Evolutionary conservation across 176 grass and related monocot species (phyloP), one percentile per base, ranked within the genome.

Genomic region (Rhipidocladum racemiflorum): DNA sequence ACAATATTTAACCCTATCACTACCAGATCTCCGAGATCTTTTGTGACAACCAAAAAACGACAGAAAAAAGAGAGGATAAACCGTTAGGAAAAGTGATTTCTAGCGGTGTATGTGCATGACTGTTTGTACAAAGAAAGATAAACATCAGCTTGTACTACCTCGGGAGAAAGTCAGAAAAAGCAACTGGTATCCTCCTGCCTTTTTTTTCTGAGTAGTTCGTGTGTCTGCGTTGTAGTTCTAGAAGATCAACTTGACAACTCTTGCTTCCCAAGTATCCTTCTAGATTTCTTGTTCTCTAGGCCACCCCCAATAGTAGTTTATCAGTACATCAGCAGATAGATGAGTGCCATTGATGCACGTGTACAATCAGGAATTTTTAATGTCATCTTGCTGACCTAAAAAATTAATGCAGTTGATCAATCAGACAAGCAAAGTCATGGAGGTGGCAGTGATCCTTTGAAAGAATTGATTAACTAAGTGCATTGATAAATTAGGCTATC

Each of bases 211-310:
- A 70, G 57, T 23, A 10, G 1, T 60, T 27, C 7, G 25, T 29
- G 59, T 3, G 27, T 61, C 68, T 68, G 9, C 16, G 64, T 68
- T 9, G 21, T 20, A 20, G 49, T 69, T 61, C 68, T 21, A 72
- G 25, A 82, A 48, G 39, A 36, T 28, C 67, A 72, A 24, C 20
- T 62, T 8, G 18, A 35, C 25, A 61, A 11, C 4, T 24, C 12
- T 48, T 82, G 54, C 27, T 40, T 56, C 5, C 76, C 79, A 72
- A 48, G 68, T 72, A 9, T 40, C 38, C 38, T 46, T 82, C 20
- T 8, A 46, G 67, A 61, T 61, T 48, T 28, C 67, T 70, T 46
- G 25, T 61, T 34, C 28, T 36, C 39, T 48, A 35, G 49, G 4
- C 35, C 49, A 68, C 25, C 6, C 17, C 30, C 30, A 45, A 38